Evolutionary conservation across 2,329 filamentous ascomycete genomes (phyloP).

Genomic region (Ascochyta rabiei): DNA sequence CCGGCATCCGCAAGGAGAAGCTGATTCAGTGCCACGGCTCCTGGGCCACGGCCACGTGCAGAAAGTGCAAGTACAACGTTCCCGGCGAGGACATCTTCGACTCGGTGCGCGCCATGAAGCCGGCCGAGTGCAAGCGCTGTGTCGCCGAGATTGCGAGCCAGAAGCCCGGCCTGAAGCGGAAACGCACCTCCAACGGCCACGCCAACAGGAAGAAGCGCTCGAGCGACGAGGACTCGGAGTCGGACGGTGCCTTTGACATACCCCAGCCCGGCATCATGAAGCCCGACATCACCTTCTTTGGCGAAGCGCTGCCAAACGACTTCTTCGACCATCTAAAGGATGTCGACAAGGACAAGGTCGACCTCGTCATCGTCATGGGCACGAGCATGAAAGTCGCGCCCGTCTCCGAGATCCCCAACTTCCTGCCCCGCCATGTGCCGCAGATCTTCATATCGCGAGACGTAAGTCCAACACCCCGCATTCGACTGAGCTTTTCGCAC

Average conservation of each 20-base stretch:
- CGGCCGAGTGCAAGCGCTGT: constrained; percentile 80
- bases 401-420: constrained; percentile 87
- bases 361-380: constrained; percentile 94
- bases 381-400: constrained; percentile 95
- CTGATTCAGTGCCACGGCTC: constrained; percentile 96
- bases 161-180: constrained; percentile 58
- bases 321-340: constrained; percentile 84
- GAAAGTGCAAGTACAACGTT: constrained; percentile 78
- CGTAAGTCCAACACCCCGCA: constrained; percentile 48
- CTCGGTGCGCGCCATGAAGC: constrained; percentile 75
- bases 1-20: constrained; percentile 80
- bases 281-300: constrained; percentile 98
- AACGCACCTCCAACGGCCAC: constrained; percentile 56
- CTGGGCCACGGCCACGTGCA: constrained; percentile 89
- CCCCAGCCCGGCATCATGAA: constrained; percentile 82
- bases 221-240: constrained; percentile 60
- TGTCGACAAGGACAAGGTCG: constrained; percentile 78
- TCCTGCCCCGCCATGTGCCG: constrained; percentile 77
- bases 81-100: constrained; percentile 78
- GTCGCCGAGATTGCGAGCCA: constrained; percentile 59
- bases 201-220: constrained; percentile 54
- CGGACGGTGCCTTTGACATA: constrained; percentile 68
- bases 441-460: constrained; percentile 90
- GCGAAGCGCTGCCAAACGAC: constrained; percentile 82
- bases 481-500: background rate